Percentiles rank a stretch among this genome's conserved stretches.
Evolutionary conservation across 2,329 filamentous ascomycete genomes (phyloP).

Genomic region (Paramyrothecium roridum): DNA sequence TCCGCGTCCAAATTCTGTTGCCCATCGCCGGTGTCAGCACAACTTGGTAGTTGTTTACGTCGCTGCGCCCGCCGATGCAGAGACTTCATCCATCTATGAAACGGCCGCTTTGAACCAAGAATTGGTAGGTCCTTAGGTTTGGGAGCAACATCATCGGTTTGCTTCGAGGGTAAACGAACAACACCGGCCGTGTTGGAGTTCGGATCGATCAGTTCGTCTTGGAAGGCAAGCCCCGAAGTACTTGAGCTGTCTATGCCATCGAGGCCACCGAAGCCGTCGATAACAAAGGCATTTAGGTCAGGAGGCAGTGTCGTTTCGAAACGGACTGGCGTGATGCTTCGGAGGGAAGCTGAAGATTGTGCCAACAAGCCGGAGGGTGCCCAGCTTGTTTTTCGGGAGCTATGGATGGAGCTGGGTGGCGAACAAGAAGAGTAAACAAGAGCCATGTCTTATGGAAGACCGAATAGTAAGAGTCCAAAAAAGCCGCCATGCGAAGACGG

Average conservation of each 20-base stretch:
- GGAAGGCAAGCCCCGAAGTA: background rate
- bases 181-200: background rate
- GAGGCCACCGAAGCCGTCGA: conserved; percentile 28
- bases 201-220: background rate
- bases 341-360: conserved; percentile 1
- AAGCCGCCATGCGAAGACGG: conserved; percentile 24
- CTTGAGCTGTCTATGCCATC: conserved; percentile 36
- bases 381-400: conserved; percentile 35
- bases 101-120: conserved; percentile 39
- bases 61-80: conserved; percentile 56
- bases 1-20: conserved; percentile 5
- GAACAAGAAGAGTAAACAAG: conserved; percentile 25
- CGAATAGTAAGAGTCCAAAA: conserved; percentile 23
- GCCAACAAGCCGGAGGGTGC: conserved; percentile 16
- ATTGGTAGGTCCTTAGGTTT: conserved; percentile 7
- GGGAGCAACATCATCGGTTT: background rate
- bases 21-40: conserved; percentile 2
- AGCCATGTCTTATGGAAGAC: conserved; percentile 28
- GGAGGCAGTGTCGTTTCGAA: conserved; percentile 29
- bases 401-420: conserved; percentile 33
- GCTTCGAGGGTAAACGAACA: background rate
- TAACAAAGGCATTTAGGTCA: conserved; percentile 13
- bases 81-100: conserved; percentile 71
- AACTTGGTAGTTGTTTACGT: conserved; percentile 16
- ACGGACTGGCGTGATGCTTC: background rate